Percentiles rank a stretch among this genome's conserved stretches.
Conservation (phyloP, 2,329 filamentous ascomycete genomes). For the Lasiodiplodia sp. region DNA sequence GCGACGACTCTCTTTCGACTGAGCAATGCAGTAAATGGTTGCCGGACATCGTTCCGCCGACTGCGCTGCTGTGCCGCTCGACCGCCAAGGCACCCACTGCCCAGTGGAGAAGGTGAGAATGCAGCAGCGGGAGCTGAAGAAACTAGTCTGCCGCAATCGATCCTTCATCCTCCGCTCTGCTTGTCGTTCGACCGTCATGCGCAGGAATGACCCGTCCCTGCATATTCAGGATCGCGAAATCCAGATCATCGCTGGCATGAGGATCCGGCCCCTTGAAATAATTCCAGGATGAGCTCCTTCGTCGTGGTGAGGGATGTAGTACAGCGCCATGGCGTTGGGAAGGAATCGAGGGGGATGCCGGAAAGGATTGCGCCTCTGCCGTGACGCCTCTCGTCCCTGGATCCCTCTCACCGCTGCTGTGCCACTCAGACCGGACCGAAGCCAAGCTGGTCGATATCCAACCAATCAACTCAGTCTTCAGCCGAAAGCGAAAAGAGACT, state of each 20-base stretch:
- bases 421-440: background rate
- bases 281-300: background rate
- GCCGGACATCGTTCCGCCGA: background rate
- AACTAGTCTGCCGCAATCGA: too few species aligned
- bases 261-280: background rate
- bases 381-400: background rate
- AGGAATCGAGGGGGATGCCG: background rate
- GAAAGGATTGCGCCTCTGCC: constrained; percentile 22
- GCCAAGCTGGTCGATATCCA: background rate
- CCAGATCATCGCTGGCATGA: background rate
- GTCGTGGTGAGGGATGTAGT: background rate
- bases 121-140: background rate
- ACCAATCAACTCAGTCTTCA: background rate
- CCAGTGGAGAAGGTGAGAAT: background rate
- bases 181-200: background rate
- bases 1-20: background rate
- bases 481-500: background rate
- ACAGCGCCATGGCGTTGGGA: background rate
- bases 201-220: background rate
- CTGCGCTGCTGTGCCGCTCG: background rate
- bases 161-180: background rate
- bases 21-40: background rate
- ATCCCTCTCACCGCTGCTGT: background rate
- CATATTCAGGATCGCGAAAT: background rate
- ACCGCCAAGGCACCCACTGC: background rate